A percentile compares a stretch with the other conserved stretches of the same genome.
These are phyloP conservation scores for Fusarium brachygibbosum DNA, from an alignment of 2,329 filamentous ascomycete species.

Conservation along the genomic window DNA sequence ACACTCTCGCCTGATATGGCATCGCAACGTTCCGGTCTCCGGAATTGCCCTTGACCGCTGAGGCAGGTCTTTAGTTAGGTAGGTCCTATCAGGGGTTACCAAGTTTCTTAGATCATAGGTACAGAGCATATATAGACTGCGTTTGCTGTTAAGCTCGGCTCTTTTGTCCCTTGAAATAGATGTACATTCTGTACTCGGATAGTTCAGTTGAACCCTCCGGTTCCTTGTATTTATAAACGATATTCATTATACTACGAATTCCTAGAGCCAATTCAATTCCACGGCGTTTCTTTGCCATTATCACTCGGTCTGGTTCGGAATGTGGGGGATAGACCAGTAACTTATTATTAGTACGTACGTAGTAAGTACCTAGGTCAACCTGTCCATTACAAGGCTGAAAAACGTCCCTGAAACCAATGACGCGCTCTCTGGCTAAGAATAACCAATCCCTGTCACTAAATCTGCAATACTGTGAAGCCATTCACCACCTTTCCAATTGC, in stretches of 20 bases:
- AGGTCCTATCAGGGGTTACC: slow-evolving; percentile 9
- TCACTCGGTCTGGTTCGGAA: slow-evolving; percentile 24
- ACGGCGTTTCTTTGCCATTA: slow-evolving; percentile 19
- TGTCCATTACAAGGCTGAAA: slow-evolving; percentile 44
- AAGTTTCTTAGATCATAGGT: not conserved
- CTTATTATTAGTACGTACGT: too few species aligned
- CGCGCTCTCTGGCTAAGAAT: slow-evolving; percentile 38
- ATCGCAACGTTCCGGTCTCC: slow-evolving; percentile 45
- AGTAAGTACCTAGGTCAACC: too few species aligned
- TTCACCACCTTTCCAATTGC: slow-evolving; percentile 12
- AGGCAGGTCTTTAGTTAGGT: slow-evolving; percentile 5
- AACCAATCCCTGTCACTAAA: slow-evolving; percentile 27
- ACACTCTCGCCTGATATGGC: slow-evolving; percentile 41
- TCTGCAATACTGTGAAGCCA: not conserved
- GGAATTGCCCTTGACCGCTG: slow-evolving; percentile 37
- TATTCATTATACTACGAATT: not conserved
- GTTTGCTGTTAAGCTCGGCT: not conserved
- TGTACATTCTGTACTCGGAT: not conserved
- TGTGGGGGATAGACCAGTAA: slow-evolving; percentile 32
- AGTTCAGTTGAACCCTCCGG: not conserved
- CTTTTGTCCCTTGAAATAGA: not conserved
- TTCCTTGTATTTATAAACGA: not conserved
- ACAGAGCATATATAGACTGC: not conserved
- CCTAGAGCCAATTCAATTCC: not conserved
- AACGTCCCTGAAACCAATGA: slow-evolving; percentile 41